Base-by-base conservation (phyloP, 176 grass and related monocot species). In the Pontederia paniculata region DNA sequence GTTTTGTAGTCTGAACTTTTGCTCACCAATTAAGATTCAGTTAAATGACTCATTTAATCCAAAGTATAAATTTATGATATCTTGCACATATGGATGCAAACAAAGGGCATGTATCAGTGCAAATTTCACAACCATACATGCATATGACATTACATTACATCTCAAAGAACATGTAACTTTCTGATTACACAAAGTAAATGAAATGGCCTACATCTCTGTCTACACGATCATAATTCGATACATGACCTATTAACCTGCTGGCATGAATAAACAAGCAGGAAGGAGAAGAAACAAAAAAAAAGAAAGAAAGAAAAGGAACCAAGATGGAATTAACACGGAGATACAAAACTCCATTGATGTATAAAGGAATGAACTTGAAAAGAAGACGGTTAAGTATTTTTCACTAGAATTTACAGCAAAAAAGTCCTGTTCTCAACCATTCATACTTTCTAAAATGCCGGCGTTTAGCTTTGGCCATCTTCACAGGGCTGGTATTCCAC, bases 401-500 rank as follows among this genome's bases (percentile, higher is more conserved):
- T 16, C 45, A 72, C 81, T 58, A 82, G 77, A 90, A 86, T 78
- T 86, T 83, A 78, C 91, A 97, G 76, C 91, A 97, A 57, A 83
- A 75, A 67, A 97, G 52, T 58, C 55, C 66, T 23, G 71, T 84
- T 56, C 70, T 68, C 90, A 86, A 97, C 44, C 82, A 60, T 57
- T 74, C 67, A 25, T 71, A 52, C 58, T 55, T 76, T 74, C 76
- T 79, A 48, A 74, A 52, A 14, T 58, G 68, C 53, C 88, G 76
- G 52, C 71, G 74, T 56, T 94, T 76, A 0, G 86, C 83, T 69
- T 90, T 90, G 0, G 57, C 83, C 91, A 97, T 97, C 68, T 79
- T 90, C 67, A 97, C 80, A 0, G 91, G 91, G 31, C 91, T 97
- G 60, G 86, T 90, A 58, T 72, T 87, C 91, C 86, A 90, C 69